Evolutionary conservation across 371 early-diverging fungal genomes (phyloP).

Genomic region (Mucor racemosus): DNA sequence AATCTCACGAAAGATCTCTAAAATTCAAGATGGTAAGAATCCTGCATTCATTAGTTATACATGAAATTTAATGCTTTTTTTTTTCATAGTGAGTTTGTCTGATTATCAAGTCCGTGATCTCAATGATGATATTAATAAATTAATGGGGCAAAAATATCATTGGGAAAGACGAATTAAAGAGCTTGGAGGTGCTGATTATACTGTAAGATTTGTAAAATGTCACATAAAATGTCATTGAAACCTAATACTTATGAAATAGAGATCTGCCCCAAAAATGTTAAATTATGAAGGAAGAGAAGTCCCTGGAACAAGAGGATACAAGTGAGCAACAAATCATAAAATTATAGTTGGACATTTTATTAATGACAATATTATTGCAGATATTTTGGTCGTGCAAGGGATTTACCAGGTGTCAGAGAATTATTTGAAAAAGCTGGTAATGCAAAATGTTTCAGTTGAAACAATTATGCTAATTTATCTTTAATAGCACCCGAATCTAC

Average conservation of each 20-base stretch:
- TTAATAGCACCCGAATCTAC: constrained; percentile 36
- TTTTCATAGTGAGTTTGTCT: constrained; percentile 68
- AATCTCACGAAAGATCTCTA: constrained; percentile 84
- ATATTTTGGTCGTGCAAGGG: constrained; percentile 97
- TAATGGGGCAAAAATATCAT: constrained; percentile 86
- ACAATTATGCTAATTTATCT: not conserved
- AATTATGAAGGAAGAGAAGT: constrained; percentile 91
- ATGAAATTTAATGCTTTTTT: not conserved
- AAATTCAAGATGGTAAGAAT: constrained; percentile 85
- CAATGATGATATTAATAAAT: constrained; percentile 96
- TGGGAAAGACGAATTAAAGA: constrained; percentile 94
- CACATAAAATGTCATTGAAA: no score
- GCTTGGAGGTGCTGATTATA: constrained; percentile 95
- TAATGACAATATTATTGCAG: constrained; percentile 30
- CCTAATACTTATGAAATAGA: constrained; percentile 36
- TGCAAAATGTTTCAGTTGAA: not conserved
- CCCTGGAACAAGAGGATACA: constrained; percentile 92
- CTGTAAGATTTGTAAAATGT: constrained; percentile 50
- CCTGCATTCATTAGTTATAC: not conserved
- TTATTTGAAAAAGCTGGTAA: constrained; percentile 77
- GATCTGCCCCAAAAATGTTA: constrained; percentile 76
- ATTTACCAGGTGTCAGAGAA: constrained; percentile 94
- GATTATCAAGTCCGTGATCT: constrained; percentile 93
- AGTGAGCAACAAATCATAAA: constrained; percentile 49
- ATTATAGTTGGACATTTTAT: not conserved